A percentile compares a stretch with the other conserved stretches of the same genome.
Evolutionary conservation across 2,329 filamentous ascomycete genomes (phyloP).

Genomic region (Colletotrichum magnum): DNA sequence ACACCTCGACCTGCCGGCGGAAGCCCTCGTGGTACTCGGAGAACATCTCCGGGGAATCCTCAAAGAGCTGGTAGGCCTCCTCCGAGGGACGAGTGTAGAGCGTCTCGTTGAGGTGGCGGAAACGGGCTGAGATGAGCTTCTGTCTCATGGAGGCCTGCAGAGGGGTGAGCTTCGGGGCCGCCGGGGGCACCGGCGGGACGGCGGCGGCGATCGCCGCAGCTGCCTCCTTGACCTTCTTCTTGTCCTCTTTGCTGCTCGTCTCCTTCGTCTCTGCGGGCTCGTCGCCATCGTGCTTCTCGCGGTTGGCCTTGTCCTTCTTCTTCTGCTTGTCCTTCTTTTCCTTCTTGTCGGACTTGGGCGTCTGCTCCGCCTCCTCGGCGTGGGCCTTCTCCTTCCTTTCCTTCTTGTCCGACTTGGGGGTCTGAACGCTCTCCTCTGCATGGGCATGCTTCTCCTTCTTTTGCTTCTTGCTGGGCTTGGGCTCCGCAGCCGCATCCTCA

Average conservation of each 20-base stretch:
- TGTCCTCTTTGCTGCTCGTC: conserved; percentile 29
- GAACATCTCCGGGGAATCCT: conserved; percentile 91
- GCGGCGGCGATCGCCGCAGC: conserved; percentile 45
- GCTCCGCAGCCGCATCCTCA: conserved; percentile 28
- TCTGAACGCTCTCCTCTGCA: conserved; percentile 44
- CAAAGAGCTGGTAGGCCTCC: conserved; percentile 87
- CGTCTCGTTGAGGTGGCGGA: conserved; percentile 97
- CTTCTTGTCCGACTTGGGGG: conserved; percentile 48
- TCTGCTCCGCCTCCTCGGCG: conserved; percentile 43
- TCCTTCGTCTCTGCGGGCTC: conserved; percentile 38
- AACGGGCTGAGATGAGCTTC: conserved; percentile 94
- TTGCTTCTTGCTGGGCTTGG: conserved; percentile 35
- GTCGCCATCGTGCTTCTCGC: conserved; percentile 31
- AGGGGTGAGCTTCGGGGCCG: conserved; percentile 81
- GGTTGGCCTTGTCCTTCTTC: conserved; percentile 48
- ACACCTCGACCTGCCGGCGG: conserved; percentile 92
- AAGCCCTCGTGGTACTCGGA: conserved; percentile 97
- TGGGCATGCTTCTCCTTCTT: conserved; percentile 46
- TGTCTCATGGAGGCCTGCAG: conserved; percentile 94
- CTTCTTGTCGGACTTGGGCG: conserved; percentile 48
- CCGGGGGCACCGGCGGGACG: conserved; percentile 55
- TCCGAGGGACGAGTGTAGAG: conserved; percentile 93
- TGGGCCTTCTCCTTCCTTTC: conserved; percentile 56
- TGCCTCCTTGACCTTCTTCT: conserved; percentile 40
- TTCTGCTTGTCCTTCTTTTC: conserved; percentile 54